Base-by-base conservation (phyloP, 140 eudicot species). In the Cichorium intybus region DNA sequence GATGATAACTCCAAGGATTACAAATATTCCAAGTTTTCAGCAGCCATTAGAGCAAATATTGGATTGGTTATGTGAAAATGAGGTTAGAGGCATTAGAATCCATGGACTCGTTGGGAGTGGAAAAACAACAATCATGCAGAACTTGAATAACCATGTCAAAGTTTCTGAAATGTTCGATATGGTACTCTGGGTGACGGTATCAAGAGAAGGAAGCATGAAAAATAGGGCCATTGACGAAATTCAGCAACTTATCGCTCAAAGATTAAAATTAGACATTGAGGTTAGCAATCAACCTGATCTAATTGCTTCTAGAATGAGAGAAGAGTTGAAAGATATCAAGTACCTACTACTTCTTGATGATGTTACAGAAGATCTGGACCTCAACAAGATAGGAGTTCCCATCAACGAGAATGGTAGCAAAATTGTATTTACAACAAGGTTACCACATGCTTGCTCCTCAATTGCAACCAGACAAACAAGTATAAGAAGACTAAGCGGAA, bases 41-140 rank as follows among this genome's bases (percentile, higher is more conserved):
- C 24, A 53, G 17, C 58, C 65, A 9, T 47, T 72, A 54, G 66
- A 72, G 27, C 17, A 62, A 47, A 41, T 49, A 62, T 26, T 72
- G 45, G 39, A 14, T 43, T 53, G 43, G 64, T 41, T 62, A 54
- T 9, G 12, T 18, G 62, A 63, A 3, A 4, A 48, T 12, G 48
- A 45, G 34, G 54, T 74, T 16, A 74, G 10, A 66, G 68, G 79
- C 17, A 48, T 74, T 31, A 49, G 71, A 77, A 66, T 58, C 72
- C 66, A 35, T 64, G 83, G 87, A 46, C 65, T 63, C 28, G 33
- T 68, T 48, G 69, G 64, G 24, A 61, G 31, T 39, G 80, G 75
- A 31, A 74, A 74, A 35, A 74, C 79, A 46, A 65, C 73, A 6
- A 59, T 74, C 4, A 65, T 74, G 73, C 46, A 45, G 43, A 74